Base-by-base conservation (phyloP, 1,284 basidiomycete species). In the Apiotrichum siamense region DNA sequence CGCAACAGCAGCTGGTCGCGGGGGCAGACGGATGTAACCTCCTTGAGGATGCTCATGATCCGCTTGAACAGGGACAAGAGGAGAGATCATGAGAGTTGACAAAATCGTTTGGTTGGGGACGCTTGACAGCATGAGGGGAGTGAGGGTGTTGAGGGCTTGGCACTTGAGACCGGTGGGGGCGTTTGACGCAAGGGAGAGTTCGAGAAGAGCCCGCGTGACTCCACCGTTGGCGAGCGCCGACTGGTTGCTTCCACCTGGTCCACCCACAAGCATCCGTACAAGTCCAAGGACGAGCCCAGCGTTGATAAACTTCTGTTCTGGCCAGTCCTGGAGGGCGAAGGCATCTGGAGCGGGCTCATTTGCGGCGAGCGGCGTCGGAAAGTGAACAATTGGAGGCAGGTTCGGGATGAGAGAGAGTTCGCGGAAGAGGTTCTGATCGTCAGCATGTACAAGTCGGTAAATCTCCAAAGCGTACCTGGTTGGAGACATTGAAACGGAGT, bases 251-350 rank as follows among this genome's bases (percentile, higher is more conserved):
- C 85, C 84, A 58, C 89, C 88, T 20, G 82, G 81, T 1, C 82
- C 80, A 26, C 87, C 79, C 32, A 81, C 75, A 20, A 81, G 70
- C 62, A 78, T 77, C 40, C 76, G 64, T 7, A 74, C 86, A 80
- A 97, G 82, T 23, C 84, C 84, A 4, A 97, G 75, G 12, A 90
- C 82, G 18, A 92, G 75, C 1, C 81, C 79, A 2, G 85, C 84
- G 64, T 93, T 94, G 43, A 81, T 77, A 18, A 83, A 73, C 71
- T 97, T 97, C 67, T 93, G 90, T 46, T 84, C 80, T 57, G 92
- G 89, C 96, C 96, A 98, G 67, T 92, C 91, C 70, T 98, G 96
- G 32, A 97, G 77, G 1, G 92, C 86, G 72, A 97, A 98, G 53
- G 88, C 86, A 70, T 97, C 89, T 4, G 93, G 88, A 3, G 86